These are phyloP conservation scores for Colletotrichum caudatum DNA, from an alignment of 2,329 filamentous ascomycete species.

Conservation along the genomic window DNA sequence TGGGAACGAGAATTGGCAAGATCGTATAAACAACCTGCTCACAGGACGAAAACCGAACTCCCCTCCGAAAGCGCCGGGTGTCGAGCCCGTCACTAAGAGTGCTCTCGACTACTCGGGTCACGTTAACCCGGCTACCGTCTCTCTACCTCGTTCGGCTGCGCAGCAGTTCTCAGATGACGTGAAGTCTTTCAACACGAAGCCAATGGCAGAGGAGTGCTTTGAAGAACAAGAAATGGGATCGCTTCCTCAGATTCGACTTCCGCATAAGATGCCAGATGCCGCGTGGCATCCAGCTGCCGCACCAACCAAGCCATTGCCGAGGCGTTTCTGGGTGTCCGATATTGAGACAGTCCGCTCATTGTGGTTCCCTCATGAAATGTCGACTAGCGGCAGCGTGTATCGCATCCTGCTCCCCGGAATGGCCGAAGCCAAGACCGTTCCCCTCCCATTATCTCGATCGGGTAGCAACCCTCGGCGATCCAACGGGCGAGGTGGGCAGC, in stretches of 20 bases:
- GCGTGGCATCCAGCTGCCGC: slow-evolving; percentile 72
- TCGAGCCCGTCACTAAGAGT: slow-evolving; percentile 76
- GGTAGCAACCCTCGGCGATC: slow-evolving; percentile 50
- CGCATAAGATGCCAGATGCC: slow-evolving; percentile 69
- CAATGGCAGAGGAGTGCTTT: slow-evolving; percentile 83
- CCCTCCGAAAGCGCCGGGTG: slow-evolving; percentile 68
- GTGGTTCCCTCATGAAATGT: slow-evolving; percentile 45
- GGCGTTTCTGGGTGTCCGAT: slow-evolving; percentile 61
- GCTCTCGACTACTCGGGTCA: slow-evolving; percentile 68
- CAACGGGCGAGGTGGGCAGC: slow-evolving; percentile 43
- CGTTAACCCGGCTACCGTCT: slow-evolving; percentile 74
- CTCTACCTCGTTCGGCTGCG: slow-evolving; percentile 62
- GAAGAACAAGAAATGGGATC: slow-evolving; percentile 86
- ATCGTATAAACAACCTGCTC: slow-evolving; percentile 84
- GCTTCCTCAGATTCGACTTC: slow-evolving; percentile 77
- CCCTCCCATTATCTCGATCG: slow-evolving; percentile 51
- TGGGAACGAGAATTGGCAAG: slow-evolving; percentile 75
- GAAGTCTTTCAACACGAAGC: slow-evolving; percentile 67
- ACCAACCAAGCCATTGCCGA: slow-evolving; percentile 66
- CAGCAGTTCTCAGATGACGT: slow-evolving; percentile 22
- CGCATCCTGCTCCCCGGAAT: slow-evolving; percentile 58
- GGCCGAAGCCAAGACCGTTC: slow-evolving; percentile 53
- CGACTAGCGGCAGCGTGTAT: slow-evolving; percentile 39
- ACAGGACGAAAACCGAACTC: slow-evolving; percentile 72
- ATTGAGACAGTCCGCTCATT: slow-evolving; percentile 50